Base-by-base conservation (phyloP, 305 asterid genomes). In the Fraxinus ornus region DNA sequence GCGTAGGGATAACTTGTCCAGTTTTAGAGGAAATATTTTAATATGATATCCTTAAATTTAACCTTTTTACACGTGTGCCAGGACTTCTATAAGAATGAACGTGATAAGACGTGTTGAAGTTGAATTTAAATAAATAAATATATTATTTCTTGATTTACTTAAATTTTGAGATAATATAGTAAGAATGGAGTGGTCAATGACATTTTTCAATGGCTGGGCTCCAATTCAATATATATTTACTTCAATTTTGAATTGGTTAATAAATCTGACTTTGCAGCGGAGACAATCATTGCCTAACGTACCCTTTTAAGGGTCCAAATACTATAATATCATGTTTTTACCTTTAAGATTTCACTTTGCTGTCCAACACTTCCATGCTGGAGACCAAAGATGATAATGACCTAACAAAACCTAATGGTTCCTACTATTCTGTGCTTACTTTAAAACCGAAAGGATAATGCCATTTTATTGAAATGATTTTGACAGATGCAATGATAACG, bases 241-340 rank as follows among this genome's bases (percentile, higher is more conserved):
- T 72, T 74, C 55, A 68, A 75, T 13, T 7, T 37, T 33, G 78
- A 84, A 74, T 73, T 83, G 79, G 79, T 33, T 62, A 71, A 85
- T 57, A 47, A 55, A 78, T 88, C 88, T 83, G 88, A 81, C 81
- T 81, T 89, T 85, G 87, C 84, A 75, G 84, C 77, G 35, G 74
- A 66, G 94, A 88, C 94, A 89, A 89, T 90, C 88, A 90, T 91
- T 88, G 82, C 89, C 83, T 55, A 81, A 75, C 87, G 83, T 83
- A 80, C 80, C 83, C 62, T 82, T 85, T 89, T 84, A 83, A 80
- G 81, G 85, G 89, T 74, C 85, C 70, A 75, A 86, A 75, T 36
- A 79, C 85, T 86, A 86, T 82, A 75, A 80, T 86, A 78, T 82
- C 88, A 75, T 87, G 87, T 79, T 70, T 60, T 77, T 62, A 75